Conservation (phyloP, 306 rosid species). For the Albizia julibrissin region DNA sequence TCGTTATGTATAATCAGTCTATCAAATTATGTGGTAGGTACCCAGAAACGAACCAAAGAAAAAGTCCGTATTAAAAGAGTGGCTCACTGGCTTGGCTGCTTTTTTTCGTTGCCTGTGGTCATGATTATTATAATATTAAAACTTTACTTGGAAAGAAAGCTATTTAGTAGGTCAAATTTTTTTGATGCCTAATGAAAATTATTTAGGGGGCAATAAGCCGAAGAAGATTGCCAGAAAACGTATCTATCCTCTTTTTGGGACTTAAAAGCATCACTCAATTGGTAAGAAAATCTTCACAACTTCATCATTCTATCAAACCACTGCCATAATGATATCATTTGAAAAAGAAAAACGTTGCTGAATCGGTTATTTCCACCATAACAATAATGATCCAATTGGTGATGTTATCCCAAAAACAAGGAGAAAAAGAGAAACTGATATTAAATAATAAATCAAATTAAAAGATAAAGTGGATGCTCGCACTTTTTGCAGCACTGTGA, state of each 20-base stretch:
- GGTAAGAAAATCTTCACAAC: constrained; percentile 28
- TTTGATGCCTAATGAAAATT: constrained; percentile 9
- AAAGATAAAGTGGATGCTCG: not conserved
- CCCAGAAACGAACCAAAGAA: not conserved
- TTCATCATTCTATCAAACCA: constrained; percentile 21
- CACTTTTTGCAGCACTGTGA: not conserved
- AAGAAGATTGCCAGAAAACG: constrained; percentile 2
- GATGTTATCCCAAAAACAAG: not conserved
- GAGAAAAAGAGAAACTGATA: not conserved
- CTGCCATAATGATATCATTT: constrained; percentile 5
- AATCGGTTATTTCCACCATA: constrained; percentile 10
- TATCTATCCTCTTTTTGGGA: not conserved
- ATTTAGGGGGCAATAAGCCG: not conserved
- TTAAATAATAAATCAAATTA: not conserved
- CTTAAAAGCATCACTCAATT: constrained; percentile 16
- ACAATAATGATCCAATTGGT: constrained; percentile 10
- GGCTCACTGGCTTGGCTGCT: constrained; percentile 6
- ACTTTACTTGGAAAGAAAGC: constrained; percentile 30
- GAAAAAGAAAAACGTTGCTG: not conserved
- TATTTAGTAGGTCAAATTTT: constrained; percentile 26
- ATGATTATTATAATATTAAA: constrained; percentile 24
- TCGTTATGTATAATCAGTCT: not conserved
- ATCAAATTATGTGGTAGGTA: not conserved
- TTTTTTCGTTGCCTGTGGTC: constrained; percentile 3
- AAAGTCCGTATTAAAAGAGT: not conserved